Conservation (phyloP, 176 grass and related monocot species). For the Poa pratensis region DNA sequence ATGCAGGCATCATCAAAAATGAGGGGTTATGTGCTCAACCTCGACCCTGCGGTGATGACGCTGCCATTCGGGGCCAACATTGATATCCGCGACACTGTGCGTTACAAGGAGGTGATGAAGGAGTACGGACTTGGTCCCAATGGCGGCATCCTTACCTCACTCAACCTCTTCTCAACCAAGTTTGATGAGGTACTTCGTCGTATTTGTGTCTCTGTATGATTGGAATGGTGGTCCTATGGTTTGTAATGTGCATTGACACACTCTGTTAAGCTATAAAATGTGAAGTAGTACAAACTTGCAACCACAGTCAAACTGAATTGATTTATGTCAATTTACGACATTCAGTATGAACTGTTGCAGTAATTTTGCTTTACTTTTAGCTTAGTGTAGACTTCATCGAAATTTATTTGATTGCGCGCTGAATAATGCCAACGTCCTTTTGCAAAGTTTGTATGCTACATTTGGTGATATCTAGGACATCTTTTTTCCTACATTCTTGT, state of each 20-base stretch:
- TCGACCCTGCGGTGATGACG: slow-evolving; percentile 87
- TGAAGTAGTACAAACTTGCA: not conserved
- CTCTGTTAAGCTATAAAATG: slow-evolving; percentile 1
- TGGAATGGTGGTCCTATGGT: not conserved
- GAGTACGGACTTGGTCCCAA: slow-evolving; percentile 96
- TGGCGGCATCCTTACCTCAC: slow-evolving; percentile 84
- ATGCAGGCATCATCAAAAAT: slow-evolving; percentile 56
- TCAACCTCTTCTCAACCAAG: slow-evolving; percentile 92
- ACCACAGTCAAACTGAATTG: not conserved
- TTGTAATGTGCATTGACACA: not conserved
- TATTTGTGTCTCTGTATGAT: not conserved
- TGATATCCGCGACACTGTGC: slow-evolving; percentile 89
- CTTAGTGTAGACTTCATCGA: not conserved
- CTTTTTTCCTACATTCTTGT: not conserved
- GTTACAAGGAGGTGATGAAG: slow-evolving; percentile 98
- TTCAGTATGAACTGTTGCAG: not conserved
- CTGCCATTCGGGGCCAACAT: slow-evolving; percentile 95
- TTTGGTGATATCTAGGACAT: slow-evolving; percentile 11
- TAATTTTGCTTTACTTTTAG: not conserved
- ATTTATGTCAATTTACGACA: not conserved
- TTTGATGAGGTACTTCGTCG: slow-evolving; percentile 67
- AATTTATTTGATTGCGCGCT: not conserved
- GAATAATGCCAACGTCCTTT: not conserved
- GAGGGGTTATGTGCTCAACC: slow-evolving; percentile 86
- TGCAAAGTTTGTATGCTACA: not conserved